Conservation (phyloP, 2,329 filamentous ascomycete genomes). For the Aurifilum marmelostoma region DNA sequence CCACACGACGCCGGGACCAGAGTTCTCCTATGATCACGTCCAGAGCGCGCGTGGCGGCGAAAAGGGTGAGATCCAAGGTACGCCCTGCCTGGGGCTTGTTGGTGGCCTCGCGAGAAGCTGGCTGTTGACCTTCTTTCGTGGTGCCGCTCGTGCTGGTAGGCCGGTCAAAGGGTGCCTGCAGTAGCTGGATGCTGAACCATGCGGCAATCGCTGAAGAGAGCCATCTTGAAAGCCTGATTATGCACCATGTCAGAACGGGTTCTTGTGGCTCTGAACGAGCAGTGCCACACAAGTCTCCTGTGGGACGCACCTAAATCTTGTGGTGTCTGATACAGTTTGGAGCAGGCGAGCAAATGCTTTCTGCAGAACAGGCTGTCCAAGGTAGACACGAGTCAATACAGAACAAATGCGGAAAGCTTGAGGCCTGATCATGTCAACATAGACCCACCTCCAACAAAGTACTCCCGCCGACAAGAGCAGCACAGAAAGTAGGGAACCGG, state of each 20-base stretch:
- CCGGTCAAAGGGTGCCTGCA: slow-evolving; percentile 48
- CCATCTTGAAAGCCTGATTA: slow-evolving; percentile 57
- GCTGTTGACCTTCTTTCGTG: slow-evolving; percentile 25
- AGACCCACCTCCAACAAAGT: slow-evolving; percentile 62
- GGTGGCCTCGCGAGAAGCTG: background rate
- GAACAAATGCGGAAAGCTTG: background rate
- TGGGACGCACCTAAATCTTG: slow-evolving; percentile 38
- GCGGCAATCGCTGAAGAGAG: slow-evolving; percentile 61
- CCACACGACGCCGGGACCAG: slow-evolving; percentile 58
- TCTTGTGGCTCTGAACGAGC: background rate
- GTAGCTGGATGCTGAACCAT: slow-evolving; percentile 59
- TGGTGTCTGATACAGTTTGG: background rate
- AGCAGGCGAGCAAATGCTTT: slow-evolving; percentile 18
- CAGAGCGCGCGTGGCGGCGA: slow-evolving; percentile 71
- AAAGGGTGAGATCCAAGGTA: slow-evolving; percentile 83
- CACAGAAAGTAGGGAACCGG: slow-evolving; percentile 66
- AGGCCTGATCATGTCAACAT: background rate
- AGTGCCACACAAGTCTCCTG: slow-evolving; percentile 4
- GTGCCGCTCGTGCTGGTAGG: slow-evolving; percentile 44
- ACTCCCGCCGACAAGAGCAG: slow-evolving; percentile 60
- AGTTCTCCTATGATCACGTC: slow-evolving; percentile 70
- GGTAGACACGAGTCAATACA: background rate
- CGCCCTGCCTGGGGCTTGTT: slow-evolving; percentile 59
- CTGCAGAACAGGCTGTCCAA: slow-evolving; percentile 18
- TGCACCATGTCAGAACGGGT: slow-evolving; percentile 8